Conservation (phyloP, 2,329 filamentous ascomycete species). For the Calonectria crousiana region DNA sequence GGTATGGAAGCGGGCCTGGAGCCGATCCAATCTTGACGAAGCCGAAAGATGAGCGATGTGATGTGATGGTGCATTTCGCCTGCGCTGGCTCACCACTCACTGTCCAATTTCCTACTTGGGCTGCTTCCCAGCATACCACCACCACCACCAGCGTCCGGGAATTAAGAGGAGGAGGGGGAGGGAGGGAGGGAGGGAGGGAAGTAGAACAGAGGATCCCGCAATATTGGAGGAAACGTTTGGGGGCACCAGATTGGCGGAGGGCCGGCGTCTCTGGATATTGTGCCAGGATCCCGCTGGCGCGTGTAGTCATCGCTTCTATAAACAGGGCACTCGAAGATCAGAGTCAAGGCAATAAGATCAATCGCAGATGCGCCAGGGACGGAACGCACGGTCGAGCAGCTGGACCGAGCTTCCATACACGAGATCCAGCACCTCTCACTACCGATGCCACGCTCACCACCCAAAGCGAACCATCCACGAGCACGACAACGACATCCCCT, state of each 20-base stretch:
- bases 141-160: neutral
- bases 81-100: conserved; percentile 24
- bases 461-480: conserved; percentile 13
- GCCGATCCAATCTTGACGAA: conserved; percentile 38
- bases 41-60: conserved; percentile 38
- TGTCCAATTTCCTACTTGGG: neutral
- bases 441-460: conserved; percentile 6
- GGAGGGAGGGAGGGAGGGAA: neutral
- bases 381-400: conserved; percentile 22
- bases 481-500: conserved; percentile 21
- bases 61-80: conserved; percentile 41
- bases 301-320: conserved; percentile 16
- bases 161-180: neutral
- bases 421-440: conserved; percentile 1
- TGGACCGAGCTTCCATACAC: conserved; percentile 20
- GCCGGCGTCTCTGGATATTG: neutral
- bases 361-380: conserved; percentile 9
- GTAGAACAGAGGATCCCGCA: neutral
- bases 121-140: neutral
- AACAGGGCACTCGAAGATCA: conserved; percentile 1
- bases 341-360: conserved; percentile 10
- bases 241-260: conserved; percentile 12
- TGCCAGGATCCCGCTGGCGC: conserved; percentile 12
- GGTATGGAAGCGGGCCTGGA: conserved; percentile 35
- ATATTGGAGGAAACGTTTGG: neutral